Conservation (phyloP, 176 grass and related monocot genomes). For the Alopecurus myosuroides region DNA sequence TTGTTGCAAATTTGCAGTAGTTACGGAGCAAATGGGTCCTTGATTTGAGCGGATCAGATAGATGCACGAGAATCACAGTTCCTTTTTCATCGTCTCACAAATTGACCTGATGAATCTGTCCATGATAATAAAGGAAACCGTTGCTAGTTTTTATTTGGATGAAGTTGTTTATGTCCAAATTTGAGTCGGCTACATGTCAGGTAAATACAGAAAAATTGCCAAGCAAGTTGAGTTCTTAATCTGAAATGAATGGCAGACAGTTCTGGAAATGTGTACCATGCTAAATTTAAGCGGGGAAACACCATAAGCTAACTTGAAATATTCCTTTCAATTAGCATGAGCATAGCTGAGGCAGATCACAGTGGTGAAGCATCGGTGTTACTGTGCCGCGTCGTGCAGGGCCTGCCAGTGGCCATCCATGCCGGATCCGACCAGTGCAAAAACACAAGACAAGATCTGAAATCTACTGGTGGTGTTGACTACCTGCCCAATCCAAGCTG, state of each 20-base stretch:
- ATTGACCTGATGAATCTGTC: not conserved
- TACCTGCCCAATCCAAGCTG: not conserved
- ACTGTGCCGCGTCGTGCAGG: conserved; percentile 7
- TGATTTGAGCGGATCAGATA: not conserved
- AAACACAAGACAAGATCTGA: not conserved
- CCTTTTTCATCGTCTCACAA: not conserved
- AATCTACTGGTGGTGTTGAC: not conserved
- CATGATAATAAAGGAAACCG: not conserved
- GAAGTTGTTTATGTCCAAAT: not conserved
- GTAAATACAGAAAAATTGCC: not conserved
- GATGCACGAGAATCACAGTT: not conserved
- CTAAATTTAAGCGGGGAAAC: not conserved
- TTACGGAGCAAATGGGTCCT: not conserved
- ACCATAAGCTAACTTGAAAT: not conserved
- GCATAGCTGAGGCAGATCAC: conserved; percentile 3
- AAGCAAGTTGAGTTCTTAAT: not conserved
- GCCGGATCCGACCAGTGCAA: not conserved
- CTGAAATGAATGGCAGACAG: not conserved
- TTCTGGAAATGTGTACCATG: too few relatives aligned
- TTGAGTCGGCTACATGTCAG: not conserved
- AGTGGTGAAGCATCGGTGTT: not conserved
- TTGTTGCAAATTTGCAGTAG: not conserved
- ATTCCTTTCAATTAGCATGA: conserved; percentile 6
- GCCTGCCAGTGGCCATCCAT: not conserved
- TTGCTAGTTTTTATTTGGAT: not conserved